Evolutionary conservation across 768 basidiomycete species (phyloP), one percentile per base, ranked within the genome.

Genomic region (Agaricus subrufescens): DNA sequence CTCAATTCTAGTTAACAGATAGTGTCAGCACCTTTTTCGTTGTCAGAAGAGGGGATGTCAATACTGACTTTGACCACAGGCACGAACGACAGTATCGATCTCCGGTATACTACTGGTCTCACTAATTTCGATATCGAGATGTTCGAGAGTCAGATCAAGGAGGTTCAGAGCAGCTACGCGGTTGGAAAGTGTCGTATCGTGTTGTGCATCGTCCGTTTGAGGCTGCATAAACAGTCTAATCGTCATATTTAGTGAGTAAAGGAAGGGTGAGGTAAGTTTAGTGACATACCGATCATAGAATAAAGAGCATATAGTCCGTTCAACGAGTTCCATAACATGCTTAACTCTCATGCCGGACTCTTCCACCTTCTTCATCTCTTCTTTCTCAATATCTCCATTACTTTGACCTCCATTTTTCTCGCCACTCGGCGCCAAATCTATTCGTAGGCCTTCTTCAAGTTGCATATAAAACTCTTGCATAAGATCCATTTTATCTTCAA

Each of bases 161-260:
- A 94, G 82, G 61, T 95, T 94, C 45, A 99, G 75, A 1, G 94
- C 95, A 12, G 93, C 92, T 14, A 98, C 86, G 4, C 95, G 84
- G 64, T 85, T 89, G 0, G 94, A 85, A 3, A 99, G 75, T 0
- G 92, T 89, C 63, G 92, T 91, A 66, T 99, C 94, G 66, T 97
- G 95, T 1, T 86, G 86, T 0, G 81, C 75, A 63, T 99, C 96
- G 19, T 82, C 81, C 2, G 84, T 76, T 1, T 72, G 68, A 3
- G 77, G 73, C 15, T 89, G 91, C 51, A 85, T 80, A 71, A 94
- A 97, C 3, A 97, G 63, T 54, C 93, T 95, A 7, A 9, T 47
- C 15, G 12, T 9, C 3, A 11, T 29, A 10, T 30, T 27, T 14
- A 25, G 14, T 10, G 45, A 19, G n/a, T 9, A 31, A 31, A 31